Evolutionary conservation across 768 basidiomycete genomes (phyloP).

Genomic region (Auriscalpium microsporum): DNA sequence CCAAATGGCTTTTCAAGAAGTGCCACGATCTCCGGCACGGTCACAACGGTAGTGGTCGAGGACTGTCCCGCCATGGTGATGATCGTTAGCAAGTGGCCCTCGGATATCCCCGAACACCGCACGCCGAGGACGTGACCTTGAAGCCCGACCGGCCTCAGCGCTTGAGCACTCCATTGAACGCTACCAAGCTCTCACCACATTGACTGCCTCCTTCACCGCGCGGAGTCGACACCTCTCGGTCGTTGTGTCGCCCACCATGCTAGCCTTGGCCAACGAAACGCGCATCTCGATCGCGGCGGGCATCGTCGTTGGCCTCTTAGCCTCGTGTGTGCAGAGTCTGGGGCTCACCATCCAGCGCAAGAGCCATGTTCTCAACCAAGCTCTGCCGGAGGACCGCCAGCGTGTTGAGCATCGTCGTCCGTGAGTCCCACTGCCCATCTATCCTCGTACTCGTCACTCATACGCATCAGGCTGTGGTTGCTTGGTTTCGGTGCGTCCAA

Average conservation of each 20-base stretch:
- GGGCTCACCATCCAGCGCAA: slow-evolving; percentile 91
- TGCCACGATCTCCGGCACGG: neutral
- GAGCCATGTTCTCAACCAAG: slow-evolving; percentile 81
- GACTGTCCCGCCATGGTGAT: neutral
- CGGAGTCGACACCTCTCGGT: neutral
- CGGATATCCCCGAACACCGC: neutral
- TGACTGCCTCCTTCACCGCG: neutral
- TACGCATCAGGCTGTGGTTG: slow-evolving; percentile 67
- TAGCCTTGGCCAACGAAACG: slow-evolving; percentile 15
- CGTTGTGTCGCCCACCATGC: slow-evolving; percentile 10
- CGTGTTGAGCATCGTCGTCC: slow-evolving; percentile 72
- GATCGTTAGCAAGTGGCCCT: neutral
- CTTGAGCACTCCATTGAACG: too few species aligned
- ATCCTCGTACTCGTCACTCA: slow-evolving; percentile 1
- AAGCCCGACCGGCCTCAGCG: too few species aligned
- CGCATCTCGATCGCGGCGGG: slow-evolving; percentile 34
- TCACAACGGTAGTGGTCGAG: neutral
- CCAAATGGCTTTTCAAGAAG: slow-evolving; percentile 22
- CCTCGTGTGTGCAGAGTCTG: slow-evolving; percentile 82
- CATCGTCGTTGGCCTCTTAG: slow-evolving; percentile 58
- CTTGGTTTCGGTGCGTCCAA: slow-evolving; percentile 56
- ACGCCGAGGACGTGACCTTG: neutral
- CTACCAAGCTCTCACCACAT: too few species aligned
- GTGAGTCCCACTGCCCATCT: slow-evolving; percentile 32
- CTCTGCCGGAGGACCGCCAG: slow-evolving; percentile 53